These are phyloP conservation scores for Naganishia vaughanmartiniae DNA, from an alignment of 768 basidiomycete species.

Conservation along the genomic window DNA sequence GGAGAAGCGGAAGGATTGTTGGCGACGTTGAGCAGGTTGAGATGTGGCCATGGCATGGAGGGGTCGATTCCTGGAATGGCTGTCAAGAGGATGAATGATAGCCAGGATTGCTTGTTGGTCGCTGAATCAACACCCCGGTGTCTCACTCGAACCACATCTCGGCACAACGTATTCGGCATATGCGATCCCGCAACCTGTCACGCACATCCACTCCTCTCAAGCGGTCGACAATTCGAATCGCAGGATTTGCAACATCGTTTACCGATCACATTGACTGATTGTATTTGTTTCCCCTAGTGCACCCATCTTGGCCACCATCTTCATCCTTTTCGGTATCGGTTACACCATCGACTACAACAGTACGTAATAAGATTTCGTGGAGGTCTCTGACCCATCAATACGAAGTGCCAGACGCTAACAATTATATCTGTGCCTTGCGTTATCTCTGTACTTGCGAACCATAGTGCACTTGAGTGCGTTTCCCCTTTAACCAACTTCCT, in stretches of 20 bases:
- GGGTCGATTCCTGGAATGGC: too few relatives aligned
- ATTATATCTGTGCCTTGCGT: neutral
- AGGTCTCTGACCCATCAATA: neutral
- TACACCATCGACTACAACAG: constrained; percentile 54
- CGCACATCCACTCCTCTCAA: neutral
- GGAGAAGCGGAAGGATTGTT: neutral
- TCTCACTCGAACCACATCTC: too few relatives aligned
- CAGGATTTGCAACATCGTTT: neutral
- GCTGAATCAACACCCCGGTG: too few relatives aligned
- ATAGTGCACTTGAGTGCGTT: constrained; percentile 37
- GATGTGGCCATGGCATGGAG: too few relatives aligned
- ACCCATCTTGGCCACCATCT: constrained; percentile 47
- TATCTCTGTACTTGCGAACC: neutral
- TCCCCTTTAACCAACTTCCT: neutral
- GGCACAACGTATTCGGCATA: too few relatives aligned
- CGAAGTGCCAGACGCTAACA: neutral
- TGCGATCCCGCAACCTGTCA: neutral
- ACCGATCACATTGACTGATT: neutral
- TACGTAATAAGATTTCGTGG: constrained; percentile 26
- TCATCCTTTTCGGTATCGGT: constrained; percentile 50
- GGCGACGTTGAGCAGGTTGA: too few relatives aligned
- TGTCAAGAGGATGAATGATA: too few relatives aligned
- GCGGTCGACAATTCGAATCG: neutral
- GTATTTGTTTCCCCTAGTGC: constrained; percentile 28
- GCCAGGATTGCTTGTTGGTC: too few relatives aligned